Base-by-base conservation (phyloP, 176 grass and related monocot genomes). In the Phoenix roebelenii region DNA sequence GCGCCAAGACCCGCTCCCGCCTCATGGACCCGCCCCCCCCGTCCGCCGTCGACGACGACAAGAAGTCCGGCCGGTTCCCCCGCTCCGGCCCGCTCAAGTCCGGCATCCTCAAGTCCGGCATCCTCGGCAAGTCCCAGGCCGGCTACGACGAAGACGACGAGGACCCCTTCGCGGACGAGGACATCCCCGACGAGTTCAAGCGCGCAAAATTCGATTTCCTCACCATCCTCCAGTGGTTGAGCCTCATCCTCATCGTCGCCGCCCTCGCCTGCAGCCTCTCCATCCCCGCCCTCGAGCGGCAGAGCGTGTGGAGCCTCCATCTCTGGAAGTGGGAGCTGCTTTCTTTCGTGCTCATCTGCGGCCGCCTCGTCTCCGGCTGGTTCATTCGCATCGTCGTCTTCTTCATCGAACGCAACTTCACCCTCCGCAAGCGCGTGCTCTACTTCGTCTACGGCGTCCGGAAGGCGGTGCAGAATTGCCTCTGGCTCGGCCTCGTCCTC, bases 381-480 rank as follows among this genome's bases (percentile, higher is more conserved):
- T 51, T 85, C 12, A 74, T 93, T 67, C 87, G 82, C 58, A 71
- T 85, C 15, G 54, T 68, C 50, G 94, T 98, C 67, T 98, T 89
- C 80, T 72, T 88, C 52, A 76, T 98, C 2, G 94, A 98, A 66
- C 84, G 84, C 57, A 98, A 89, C 74, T 98, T 93, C 63, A 49
- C 92, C 30, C 81, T 93, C 22, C 74, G 88, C 32, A 98, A 98
- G 79, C 71, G 78, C 57, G 79, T 98, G 59, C 84, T 98, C 70
- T 98, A 98, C 85, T 98, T 98, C 75, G 88, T 98, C 48, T 98
- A 98, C 44, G 94, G 84, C 59, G 78, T 98, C 70, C 88, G 85
- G 18, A 69, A 44, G 1, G 88, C 94, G 29, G 88, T 98, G 22
- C 88, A 86, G 18, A 98, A 89, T 63, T 83, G 83, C 72, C 84